Evolutionary conservation across 148 eudicot species (phyloP), one percentile per base, ranked within the genome.

Genomic region (Arbutus unedo): DNA sequence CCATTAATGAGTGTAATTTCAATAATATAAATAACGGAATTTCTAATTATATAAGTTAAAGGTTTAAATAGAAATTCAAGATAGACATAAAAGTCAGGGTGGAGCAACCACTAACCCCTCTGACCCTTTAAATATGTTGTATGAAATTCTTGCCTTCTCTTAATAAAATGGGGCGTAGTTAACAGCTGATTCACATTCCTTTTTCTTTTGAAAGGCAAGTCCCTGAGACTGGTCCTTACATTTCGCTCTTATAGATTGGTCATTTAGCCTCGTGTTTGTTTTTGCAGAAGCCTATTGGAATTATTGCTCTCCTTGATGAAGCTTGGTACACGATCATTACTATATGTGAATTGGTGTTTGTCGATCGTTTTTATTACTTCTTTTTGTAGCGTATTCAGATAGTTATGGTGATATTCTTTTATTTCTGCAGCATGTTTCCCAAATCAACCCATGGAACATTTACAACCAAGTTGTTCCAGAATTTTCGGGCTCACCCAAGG

Each of bases 231-330:
- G 70, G 23, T 75, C 43, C 31, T 23, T 51, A 6, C 31, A 6
- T 50, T 14, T 38, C 16, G 2, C 31, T 53, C 38, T 31, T 31
- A 31, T 31, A 31, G 38, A 31, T 31, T 31, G 38, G 38, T 31
- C 38, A 31, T 31, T 49, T 73, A 59, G 60, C 62, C 43, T 83
- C 43, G 84, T 88, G 56, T 13, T 79, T 50, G 60, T 74, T 25
- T 82, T 81, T 89, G 90, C 99, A 96, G 99, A 96, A 93, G 88
- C 99, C 99, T 80, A 93, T 93, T 71, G 99, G 99, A 70, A 90
- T 96, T 81, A 94, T 96, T 85, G 90, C 96, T 82, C 94, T 96
- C 50, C 81, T 96, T 90, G 99, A 96, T 87, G 99, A 96, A 89
- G 97, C 99, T 83, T 96, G 99, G 99, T 96, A 94, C 71, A 84